Base-by-base conservation (phyloP, 352 stramenopile genomes). In the Phytophthora tubulina region DNA sequence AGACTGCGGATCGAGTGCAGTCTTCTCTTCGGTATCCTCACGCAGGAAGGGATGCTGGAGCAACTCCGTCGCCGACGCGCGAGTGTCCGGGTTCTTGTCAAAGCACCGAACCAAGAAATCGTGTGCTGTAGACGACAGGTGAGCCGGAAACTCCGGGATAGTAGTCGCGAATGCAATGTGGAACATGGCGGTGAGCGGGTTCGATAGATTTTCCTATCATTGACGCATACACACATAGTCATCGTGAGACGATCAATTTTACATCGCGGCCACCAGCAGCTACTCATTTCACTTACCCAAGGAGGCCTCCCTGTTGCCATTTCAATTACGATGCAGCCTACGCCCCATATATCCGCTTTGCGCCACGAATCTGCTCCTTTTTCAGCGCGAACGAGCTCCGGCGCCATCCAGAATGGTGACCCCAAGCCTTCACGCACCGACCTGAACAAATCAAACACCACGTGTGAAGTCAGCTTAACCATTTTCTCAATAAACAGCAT, bases 321-420 rank as follows among this genome's bases (percentile, higher is more conserved):
- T 70, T 98, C 92, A 14, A 98, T 79, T 53, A 96, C 71, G 10
- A 95, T 91, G 62, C 92, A 97, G 27, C 94, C 94, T 35, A 98
- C 72, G 4, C 84, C 91, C 94, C 94, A 98, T 21, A 98, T 81
- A 73, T 98, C 94, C 0, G 93, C 85, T 58, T 96, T 96, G n/a
- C 80, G 85, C 92, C 92, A 98, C 17, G 75, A 80, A 42, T 95
- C 79, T 0, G 55, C 66, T 3, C 89, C 80, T 63, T 90, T 81
- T 53, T 94, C 81, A 15, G 92, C 89, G 14, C 89, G 92, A 21
- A 98, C 91, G n/a, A 99, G 85, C 82, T 99, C 97, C 0, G 97
- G 96, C 6, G 96, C 94, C 95, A 98, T 98, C 93, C 93, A 98
- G 65, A 96, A 98, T n/a, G 95, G 93, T 14, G 90, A 98, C 0